Evolutionary conservation across 2,329 filamentous ascomycete genomes (phyloP), one percentile per base, ranked within the genome.

Genomic region (Diaporthe eres): DNA sequence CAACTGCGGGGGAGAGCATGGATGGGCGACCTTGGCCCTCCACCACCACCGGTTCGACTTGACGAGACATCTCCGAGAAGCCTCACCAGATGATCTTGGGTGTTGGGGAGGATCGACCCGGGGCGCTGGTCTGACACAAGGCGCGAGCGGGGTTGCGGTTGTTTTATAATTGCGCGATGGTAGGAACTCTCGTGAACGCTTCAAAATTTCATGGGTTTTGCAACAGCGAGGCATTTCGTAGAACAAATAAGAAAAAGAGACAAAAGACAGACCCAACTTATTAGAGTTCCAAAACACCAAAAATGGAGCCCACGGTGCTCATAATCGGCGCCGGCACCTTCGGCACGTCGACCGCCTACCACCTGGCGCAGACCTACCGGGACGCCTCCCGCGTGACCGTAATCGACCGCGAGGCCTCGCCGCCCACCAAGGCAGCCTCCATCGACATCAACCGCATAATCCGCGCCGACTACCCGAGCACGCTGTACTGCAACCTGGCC

Each of bases 391-490:
- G 28, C 13, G 53, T 74, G 19, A 74, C 72, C 28, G 58, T 74
- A 31, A 68, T 74, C 28, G 72, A 74, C 42, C 61, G 61, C 61
- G 61, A 68, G 37, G 22, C 31, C 15, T 74, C 72, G 22, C 72
- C 72, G 22, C 72, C 72, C 3, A 22, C 39, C 42, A 49, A 57
- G 39, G 72, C 72, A 1, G 72, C 72, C 28, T 53, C 72, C 39
- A 70, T 74, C 72, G 72, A 74, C 28, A 74, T 70, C 61, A 70
- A 68, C 42, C 72, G 72, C 39, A 74, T 74, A 31, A 70, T 74
- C 49, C 72, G 72, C 28, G 72, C 72, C 15, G 72, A 74, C 63
- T 74, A 74, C 51, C 51, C 72, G 37, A 68, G 51, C 51, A 37
- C 49, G 42, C 63, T 74, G 61, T 74, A 74, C 72, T 74, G 72